Conservation (phyloP, 768 basidiomycete species). For the Leucosporidium yakuticum region DNA sequence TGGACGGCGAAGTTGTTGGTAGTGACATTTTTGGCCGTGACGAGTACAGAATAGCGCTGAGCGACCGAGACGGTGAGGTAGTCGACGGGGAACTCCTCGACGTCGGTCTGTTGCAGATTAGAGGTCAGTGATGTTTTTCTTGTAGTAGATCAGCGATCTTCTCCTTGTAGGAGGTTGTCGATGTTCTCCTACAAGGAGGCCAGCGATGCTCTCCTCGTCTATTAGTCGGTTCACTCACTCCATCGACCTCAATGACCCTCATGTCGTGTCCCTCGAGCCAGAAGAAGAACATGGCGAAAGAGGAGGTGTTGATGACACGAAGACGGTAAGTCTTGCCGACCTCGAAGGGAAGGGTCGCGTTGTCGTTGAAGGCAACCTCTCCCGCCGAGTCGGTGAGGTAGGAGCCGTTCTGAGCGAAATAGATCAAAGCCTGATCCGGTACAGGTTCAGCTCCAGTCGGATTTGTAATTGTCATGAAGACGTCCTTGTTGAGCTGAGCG, state of each 20-base stretch:
- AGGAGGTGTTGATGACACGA: conserved; percentile 75
- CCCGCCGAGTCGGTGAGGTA: conserved; percentile 51
- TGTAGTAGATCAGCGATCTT: no score
- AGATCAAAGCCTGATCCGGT: conserved; percentile 63
- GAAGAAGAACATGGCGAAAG: conserved; percentile 41
- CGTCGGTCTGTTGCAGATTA: conserved; percentile 48
- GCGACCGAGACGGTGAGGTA: conserved; percentile 70
- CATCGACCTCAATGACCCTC: conserved; percentile 45
- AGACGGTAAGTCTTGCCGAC: conserved; percentile 86
- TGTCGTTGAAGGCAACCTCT: conserved; percentile 58
- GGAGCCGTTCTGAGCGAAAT: conserved; percentile 66
- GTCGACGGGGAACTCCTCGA: conserved; percentile 65
- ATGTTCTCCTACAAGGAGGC: no score
- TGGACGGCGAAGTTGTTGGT: conserved; percentile 79
- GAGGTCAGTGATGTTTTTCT: no score
- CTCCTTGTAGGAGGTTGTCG: no score
- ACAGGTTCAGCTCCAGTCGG: conserved; percentile 83
- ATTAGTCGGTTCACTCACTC: conserved; percentile 13
- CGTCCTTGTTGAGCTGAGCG: conserved; percentile 52
- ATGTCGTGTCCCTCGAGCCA: conserved; percentile 46
- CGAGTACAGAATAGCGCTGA: conserved; percentile 86
- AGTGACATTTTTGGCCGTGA: conserved; percentile 81
- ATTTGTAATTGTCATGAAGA: conserved; percentile 46
- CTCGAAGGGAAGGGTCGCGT: conserved; percentile 73
- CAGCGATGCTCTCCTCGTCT: conserved; percentile 48